Conservation (phyloP, 495 filamentous ascomycete species). For the Halenospora varia region DNA sequence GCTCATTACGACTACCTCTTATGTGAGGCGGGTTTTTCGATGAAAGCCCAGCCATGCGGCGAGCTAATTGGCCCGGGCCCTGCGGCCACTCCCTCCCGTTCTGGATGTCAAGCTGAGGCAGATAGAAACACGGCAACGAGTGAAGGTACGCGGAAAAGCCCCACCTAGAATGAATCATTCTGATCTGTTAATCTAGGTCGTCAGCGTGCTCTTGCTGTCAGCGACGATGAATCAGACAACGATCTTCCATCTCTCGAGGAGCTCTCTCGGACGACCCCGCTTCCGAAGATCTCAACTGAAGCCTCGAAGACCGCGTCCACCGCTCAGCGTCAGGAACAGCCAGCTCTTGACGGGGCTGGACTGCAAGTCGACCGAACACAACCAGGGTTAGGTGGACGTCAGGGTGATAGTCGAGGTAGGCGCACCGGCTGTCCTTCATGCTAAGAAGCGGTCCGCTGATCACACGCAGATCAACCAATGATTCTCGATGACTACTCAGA, state of each 20-base stretch:
- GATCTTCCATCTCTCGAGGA: constrained; percentile 20
- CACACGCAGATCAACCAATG: constrained; percentile 2
- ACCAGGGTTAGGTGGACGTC: constrained; percentile 3
- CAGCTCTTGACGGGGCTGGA: constrained; percentile 18
- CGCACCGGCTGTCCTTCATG: constrained; percentile 8
- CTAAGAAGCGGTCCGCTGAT: constrained; percentile 5
- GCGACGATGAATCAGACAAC: constrained; percentile 15
- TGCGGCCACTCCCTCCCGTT: no score
- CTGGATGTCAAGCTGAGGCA: not conserved
- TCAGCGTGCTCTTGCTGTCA: constrained; percentile 12
- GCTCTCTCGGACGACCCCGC: constrained; percentile 6
- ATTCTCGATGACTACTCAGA: constrained; percentile 8
- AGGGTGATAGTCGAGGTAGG: no score
- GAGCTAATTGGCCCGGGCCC: no score
- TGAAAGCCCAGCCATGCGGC: no score
- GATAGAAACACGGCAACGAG: no score
- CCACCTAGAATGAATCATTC: no score
- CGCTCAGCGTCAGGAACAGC: constrained; percentile 15
- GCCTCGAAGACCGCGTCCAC: constrained; percentile 12
- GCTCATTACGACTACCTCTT: no score
- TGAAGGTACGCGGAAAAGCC: no score
- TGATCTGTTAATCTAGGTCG: no score
- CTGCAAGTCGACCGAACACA: constrained; percentile 8
- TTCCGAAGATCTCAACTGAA: constrained; percentile 15
- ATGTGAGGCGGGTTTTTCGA: no score